Conservation (phyloP, 2,329 filamentous ascomycete species). For the Reticulascus tulasneorum region DNA sequence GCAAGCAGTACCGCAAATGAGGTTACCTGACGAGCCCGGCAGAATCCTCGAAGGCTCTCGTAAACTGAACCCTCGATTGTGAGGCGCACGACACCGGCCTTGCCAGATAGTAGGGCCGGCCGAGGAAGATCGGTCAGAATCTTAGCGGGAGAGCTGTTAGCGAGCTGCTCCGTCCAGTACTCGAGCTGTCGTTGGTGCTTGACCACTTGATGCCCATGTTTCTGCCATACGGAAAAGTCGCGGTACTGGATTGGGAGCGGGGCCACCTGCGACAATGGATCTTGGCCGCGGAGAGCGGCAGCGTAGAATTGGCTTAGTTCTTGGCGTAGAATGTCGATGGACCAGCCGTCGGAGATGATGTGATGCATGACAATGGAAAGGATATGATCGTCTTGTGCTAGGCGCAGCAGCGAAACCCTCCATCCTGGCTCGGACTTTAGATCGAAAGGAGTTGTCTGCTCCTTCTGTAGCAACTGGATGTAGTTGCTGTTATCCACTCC, state of each 20-base stretch:
- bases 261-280: conserved; percentile 9
- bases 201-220: conserved; percentile 9
- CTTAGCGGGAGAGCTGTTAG: conserved; percentile 6
- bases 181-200: conserved; percentile 15
- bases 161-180: conserved; percentile 19
- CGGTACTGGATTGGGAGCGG: conserved; percentile 20
- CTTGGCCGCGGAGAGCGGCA: conserved; percentile 6
- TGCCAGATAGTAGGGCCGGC: conserved; percentile 1
- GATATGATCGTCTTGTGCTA: conserved; percentile 14
- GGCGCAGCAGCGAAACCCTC: conserved; percentile 13
- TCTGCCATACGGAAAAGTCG: conserved; percentile 21
- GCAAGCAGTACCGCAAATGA: conserved; percentile 17
- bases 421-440: conserved; percentile 17
- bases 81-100: conserved; percentile 5
- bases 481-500: conserved; percentile 1
- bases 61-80: conserved; percentile 7
- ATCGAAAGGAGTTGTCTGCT: conserved; percentile 19
- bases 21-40: conserved; percentile 3
- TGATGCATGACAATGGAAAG: conserved; percentile 24
- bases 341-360: conserved; percentile 25
- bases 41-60: conserved; percentile 6
- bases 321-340: conserved; percentile 17
- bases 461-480: not conserved
- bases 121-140: conserved; percentile 4
- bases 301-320: conserved; percentile 19